Percentiles rank a stretch among this genome's conserved stretches.
These are phyloP conservation scores for Fusarium beomiforme DNA, from an alignment of 2,329 filamentous ascomycete species.

Conservation along the genomic window DNA sequence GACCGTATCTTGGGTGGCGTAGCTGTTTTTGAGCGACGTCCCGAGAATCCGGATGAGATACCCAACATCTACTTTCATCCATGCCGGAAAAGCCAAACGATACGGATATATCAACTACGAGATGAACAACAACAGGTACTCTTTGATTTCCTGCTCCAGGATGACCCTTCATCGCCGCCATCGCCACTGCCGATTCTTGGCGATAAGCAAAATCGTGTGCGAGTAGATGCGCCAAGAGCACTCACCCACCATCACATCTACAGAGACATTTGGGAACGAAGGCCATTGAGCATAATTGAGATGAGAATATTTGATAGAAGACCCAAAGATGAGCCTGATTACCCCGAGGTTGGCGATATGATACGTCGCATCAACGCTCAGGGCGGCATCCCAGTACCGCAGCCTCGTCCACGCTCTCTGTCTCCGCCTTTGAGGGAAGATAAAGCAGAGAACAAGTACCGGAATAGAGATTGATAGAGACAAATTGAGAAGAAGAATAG, in stretches of 20 bases:
- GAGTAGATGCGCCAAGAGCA: slow-evolving; percentile 11
- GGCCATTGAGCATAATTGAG: neutral
- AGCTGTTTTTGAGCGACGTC: neutral
- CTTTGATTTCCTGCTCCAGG: slow-evolving; percentile 6
- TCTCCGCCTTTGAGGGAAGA: neutral
- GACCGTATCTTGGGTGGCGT: slow-evolving; percentile 23
- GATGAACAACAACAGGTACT: slow-evolving; percentile 17
- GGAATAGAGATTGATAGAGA: neutral
- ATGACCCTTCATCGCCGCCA: neutral
- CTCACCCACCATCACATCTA: slow-evolving; percentile 18
- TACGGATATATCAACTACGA: slow-evolving; percentile 21
- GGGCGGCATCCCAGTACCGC: neutral
- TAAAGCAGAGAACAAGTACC: neutral
- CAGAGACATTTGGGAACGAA: slow-evolving; percentile 26
- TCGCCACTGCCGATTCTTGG: slow-evolving; percentile 13
- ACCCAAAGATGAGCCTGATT: slow-evolving; percentile 23
- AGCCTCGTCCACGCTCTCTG: neutral
- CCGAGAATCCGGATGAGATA: neutral
- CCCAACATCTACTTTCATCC: slow-evolving; percentile 26
- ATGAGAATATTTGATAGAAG: slow-evolving; percentile 1
- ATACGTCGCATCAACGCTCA: slow-evolving; percentile 8
- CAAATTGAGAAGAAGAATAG: fast-evolving
- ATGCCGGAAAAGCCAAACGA: slow-evolving; percentile 13
- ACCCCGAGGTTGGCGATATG: slow-evolving; percentile 11
- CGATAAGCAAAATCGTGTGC: slow-evolving; percentile 8